Percentiles rank a stretch among this genome's conserved stretches.
These are phyloP conservation scores for Thelephora terrestris DNA, from an alignment of 1,284 basidiomycete species.

Conservation along the genomic window DNA sequence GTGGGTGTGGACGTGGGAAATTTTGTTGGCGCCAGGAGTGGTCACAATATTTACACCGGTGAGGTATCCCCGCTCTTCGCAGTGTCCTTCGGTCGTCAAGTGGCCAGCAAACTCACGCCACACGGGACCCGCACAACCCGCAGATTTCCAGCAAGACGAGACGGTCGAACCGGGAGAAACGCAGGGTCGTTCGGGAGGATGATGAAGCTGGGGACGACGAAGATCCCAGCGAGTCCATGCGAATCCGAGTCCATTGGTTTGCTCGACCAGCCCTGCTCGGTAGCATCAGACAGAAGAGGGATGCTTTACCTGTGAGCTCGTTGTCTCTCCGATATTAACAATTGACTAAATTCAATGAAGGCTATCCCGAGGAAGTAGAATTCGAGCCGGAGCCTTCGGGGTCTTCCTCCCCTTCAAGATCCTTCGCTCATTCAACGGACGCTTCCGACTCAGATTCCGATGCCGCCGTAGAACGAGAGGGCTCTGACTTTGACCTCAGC, in stretches of 20 bases:
- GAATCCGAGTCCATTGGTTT: slow-evolving; percentile 63
- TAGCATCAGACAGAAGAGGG: slow-evolving; percentile 41
- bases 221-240: slow-evolving; percentile 24
- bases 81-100: too few relatives aligned
- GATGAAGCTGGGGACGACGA: slow-evolving; percentile 14
- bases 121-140: neutral
- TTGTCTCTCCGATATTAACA: slow-evolving; percentile 1
- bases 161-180: neutral
- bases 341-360: slow-evolving; percentile 4
- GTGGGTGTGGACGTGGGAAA: too few relatives aligned
- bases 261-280: slow-evolving; percentile 51
- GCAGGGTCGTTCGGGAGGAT: slow-evolving; percentile 27
- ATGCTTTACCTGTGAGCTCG: slow-evolving; percentile 40
- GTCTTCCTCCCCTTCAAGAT: slow-evolving; percentile 2
- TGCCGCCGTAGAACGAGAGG: neutral
- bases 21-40: too few relatives aligned
- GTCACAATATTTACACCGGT: too few relatives aligned
- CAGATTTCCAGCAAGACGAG: neutral
- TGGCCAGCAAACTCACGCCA: slow-evolving; percentile 1
- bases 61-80: too few relatives aligned
- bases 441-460: neutral
- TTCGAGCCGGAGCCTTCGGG: neutral
- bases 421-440: neutral
- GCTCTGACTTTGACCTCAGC: slow-evolving; percentile 2
- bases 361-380: slow-evolving; percentile 2